Percentiles rank a stretch among this genome's conserved stretches.
These are phyloP conservation scores for Coemansia furcata DNA, from an alignment of 192 early-diverging fungal genomes.

Conservation along the genomic window DNA sequence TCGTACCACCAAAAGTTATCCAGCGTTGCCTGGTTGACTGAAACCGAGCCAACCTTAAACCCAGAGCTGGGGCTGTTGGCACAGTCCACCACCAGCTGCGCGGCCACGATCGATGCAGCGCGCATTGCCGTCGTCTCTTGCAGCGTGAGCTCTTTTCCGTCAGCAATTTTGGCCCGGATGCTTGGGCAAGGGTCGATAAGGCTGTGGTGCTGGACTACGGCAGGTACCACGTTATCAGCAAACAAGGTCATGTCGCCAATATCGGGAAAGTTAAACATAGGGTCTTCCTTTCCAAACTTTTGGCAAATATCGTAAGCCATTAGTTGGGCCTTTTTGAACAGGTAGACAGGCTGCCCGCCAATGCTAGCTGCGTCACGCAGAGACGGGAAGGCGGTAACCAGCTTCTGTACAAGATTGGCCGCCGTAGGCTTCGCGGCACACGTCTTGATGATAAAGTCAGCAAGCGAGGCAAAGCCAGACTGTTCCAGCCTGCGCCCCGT, in stretches of 20 bases:
- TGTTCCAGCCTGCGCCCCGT: conserved; percentile 65
- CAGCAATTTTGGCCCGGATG: conserved; percentile 52
- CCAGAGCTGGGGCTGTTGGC: conserved; percentile 30
- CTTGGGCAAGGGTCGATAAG: conserved; percentile 50
- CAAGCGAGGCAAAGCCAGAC: conserved; percentile 61
- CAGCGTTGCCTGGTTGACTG: conserved; percentile 52
- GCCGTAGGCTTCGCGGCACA: conserved; percentile 56
- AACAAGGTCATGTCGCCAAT: conserved; percentile 66
- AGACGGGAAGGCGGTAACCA: conserved; percentile 66
- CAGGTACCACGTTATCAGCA: conserved; percentile 74
- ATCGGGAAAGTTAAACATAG: conserved; percentile 66
- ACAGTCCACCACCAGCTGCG: conserved; percentile 55
- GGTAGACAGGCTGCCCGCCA: conserved; percentile 58
- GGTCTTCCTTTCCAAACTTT: conserved; percentile 56
- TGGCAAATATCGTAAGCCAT: conserved; percentile 63
- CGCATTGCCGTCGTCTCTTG: conserved; percentile 61
- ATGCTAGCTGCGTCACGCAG: conserved; percentile 62
- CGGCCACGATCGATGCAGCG: conserved; percentile 68
- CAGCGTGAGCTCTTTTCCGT: conserved; percentile 48
- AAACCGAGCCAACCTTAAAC: conserved; percentile 31
- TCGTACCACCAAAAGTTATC: conserved; percentile 74
- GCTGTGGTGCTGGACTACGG: conserved; percentile 59
- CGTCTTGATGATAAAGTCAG: conserved; percentile 67
- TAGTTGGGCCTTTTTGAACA: conserved; percentile 79
- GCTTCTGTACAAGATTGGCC: conserved; percentile 55